Conservation (phyloP, 2,329 filamentous ascomycete species). For the Fusarium virguliforme region DNA sequence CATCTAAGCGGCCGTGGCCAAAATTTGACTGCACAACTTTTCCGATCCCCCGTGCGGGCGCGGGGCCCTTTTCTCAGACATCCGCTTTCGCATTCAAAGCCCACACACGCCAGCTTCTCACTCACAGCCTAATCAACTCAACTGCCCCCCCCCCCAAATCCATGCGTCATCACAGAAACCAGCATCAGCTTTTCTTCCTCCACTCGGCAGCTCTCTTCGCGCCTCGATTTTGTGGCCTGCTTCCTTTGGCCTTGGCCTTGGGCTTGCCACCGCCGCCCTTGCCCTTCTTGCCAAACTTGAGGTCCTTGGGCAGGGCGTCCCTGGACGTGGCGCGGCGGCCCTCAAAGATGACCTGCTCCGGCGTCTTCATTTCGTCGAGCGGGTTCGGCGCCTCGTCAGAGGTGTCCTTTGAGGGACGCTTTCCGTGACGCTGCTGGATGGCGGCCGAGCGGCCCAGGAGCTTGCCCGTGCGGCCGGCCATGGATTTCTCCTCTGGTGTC, state of each 20-base stretch:
- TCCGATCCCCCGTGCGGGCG: constrained; percentile 29
- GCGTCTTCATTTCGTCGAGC: constrained; percentile 64
- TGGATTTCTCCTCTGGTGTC: constrained; percentile 78
- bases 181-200: constrained; percentile 59
- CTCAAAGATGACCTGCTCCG: constrained; percentile 85
- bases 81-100: constrained; percentile 18
- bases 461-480: constrained; percentile 81
- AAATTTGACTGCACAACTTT: constrained; percentile 43
- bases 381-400: constrained; percentile 39
- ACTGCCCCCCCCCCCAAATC: constrained; percentile 9
- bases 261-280: constrained; percentile 62
- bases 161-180: constrained; percentile 15
- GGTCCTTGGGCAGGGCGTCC: constrained; percentile 75
- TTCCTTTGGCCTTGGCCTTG: constrained; percentile 64
- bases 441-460: constrained; percentile 81
- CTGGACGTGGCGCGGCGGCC: constrained; percentile 80
- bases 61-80: constrained; percentile 26
- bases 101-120: constrained; percentile 22
- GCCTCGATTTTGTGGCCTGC: constrained; percentile 58
- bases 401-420: constrained; percentile 41
- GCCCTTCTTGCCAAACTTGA: constrained; percentile 72
- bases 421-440: constrained; percentile 60
- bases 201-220: constrained; percentile 62
- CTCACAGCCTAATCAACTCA: background rate
- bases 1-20: constrained; percentile 37